Conservation (phyloP, 225 moss, liverwort and hornwort genomes). For the Lunularia cruciata region DNA sequence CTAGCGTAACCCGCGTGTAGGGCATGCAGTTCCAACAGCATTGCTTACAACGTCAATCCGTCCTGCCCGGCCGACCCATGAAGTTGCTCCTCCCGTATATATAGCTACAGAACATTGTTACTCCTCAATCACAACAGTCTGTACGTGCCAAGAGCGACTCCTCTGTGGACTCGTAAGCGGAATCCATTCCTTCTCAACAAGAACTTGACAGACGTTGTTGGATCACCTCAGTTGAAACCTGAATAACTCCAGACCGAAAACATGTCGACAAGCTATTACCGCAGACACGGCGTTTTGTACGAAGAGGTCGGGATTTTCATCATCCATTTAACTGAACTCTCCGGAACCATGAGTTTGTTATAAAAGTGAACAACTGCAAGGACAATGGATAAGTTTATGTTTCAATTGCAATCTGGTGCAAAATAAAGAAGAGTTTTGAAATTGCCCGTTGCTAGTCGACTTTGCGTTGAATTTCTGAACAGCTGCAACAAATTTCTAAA, state of each 20-base stretch:
- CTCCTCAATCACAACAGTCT: neutral
- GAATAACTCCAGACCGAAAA: neutral
- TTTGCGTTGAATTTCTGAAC: neutral
- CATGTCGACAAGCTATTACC: neutral
- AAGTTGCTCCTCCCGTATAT: neutral
- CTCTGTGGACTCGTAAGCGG: too few relatives aligned
- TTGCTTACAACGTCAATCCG: neutral
- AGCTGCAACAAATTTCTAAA: neutral
- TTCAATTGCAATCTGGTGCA: neutral
- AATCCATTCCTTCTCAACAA: too few relatives aligned
- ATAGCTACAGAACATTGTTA: neutral
- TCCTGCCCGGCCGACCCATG: neutral
- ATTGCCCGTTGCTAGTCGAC: neutral
- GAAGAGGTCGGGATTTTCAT: neutral
- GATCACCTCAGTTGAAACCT: neutral
- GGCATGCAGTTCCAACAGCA: slow-evolving; percentile 13
- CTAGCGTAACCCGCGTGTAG: neutral
- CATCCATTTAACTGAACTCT: neutral
- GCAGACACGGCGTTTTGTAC: neutral
- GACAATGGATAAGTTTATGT: neutral
- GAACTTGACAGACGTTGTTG: neutral
- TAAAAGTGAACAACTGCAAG: neutral
- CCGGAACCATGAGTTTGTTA: too few relatives aligned
- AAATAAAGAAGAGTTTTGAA: neutral
- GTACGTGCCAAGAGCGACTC: too few relatives aligned